phyloP scores from a whole-genome alignment of 208 protist genomes.

The Acanthamoeba castellanii region DNA sequence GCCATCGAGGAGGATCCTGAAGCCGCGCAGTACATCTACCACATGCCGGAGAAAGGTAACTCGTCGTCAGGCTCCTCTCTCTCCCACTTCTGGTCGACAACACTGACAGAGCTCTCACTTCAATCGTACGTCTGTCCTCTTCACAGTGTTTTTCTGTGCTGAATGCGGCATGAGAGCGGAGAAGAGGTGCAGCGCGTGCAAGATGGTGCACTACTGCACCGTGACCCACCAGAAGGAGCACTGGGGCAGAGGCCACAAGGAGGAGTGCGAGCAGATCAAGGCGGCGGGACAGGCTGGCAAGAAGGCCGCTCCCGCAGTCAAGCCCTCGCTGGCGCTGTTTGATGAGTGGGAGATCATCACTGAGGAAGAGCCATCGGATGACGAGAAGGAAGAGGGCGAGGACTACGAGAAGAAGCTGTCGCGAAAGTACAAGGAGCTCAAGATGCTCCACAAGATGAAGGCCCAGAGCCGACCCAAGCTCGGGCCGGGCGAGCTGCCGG shows the following conservation, averaged over 20 bases:
- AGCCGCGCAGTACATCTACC: constrained; percentile 38
- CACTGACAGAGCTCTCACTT: not conserved
- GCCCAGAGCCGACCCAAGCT: not conserved
- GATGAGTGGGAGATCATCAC: constrained; percentile 54
- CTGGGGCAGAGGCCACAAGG: constrained; percentile 39
- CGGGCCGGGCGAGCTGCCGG: not conserved
- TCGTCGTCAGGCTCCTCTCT: not conserved
- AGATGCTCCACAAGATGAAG: not conserved
- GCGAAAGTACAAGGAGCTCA: constrained; percentile 42
- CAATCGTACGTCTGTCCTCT: not conserved
- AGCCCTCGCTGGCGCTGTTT: not conserved
- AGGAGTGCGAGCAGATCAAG: constrained; percentile 34
- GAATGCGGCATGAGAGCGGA: constrained; percentile 22
- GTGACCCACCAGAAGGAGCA: constrained; percentile 9
- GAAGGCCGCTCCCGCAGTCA: not conserved
- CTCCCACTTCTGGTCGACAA: too few species aligned
- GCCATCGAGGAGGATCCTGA: constrained; percentile 35
- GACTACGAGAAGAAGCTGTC: constrained; percentile 50
- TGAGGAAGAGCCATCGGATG: constrained; percentile 18
- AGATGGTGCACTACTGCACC: not conserved
- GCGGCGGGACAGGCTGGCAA: not conserved
- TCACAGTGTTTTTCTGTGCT: constrained; percentile 49
- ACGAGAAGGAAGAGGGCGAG: not conserved
- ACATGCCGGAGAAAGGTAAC: constrained; percentile 8
- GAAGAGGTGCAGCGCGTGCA: constrained; percentile 46